Evolutionary conservation across 306 rosid species (phyloP).

Genomic region (Sophora flavescens): DNA sequence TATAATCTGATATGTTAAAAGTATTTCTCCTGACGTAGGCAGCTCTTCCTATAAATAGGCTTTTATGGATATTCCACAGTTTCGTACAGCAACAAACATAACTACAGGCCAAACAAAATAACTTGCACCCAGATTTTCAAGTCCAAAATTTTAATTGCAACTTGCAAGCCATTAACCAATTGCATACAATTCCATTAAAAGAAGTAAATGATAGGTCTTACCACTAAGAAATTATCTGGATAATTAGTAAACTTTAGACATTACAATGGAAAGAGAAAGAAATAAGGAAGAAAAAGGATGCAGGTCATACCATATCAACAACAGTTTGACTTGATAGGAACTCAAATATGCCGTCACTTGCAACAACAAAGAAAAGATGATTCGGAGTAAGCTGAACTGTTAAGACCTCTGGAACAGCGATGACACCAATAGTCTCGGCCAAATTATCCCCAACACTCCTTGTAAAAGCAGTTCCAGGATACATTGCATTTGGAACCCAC

Average conservation of each 20-base stretch:
- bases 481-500: constrained; percentile 83
- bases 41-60: not conserved
- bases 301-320: constrained; percentile 79
- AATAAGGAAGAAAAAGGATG: constrained; percentile 2
- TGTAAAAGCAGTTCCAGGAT: constrained; percentile 96
- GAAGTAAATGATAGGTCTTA: constrained; percentile 4
- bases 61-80: not conserved
- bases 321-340: constrained; percentile 93
- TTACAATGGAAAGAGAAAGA: constrained; percentile 13
- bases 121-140: constrained; percentile 20
- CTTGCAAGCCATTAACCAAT: constrained; percentile 21
- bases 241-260: not conserved
- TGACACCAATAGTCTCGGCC: constrained; percentile 91
- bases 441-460: constrained; percentile 94
- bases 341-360: constrained; percentile 97
- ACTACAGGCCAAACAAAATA: not conserved
- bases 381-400: constrained; percentile 72
- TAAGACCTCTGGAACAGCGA: constrained; percentile 85
- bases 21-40: not conserved
- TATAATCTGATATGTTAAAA: not conserved
- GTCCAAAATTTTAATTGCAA: not conserved
- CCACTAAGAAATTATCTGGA: constrained; percentile 30
- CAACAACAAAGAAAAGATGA: constrained; percentile 89
- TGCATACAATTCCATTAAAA: constrained; percentile 6
- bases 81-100: constrained; percentile 5